These are phyloP conservation scores for Hansenula sp. DNA, from an alignment of 1,139 yeast species.

Conservation along the genomic window DNA sequence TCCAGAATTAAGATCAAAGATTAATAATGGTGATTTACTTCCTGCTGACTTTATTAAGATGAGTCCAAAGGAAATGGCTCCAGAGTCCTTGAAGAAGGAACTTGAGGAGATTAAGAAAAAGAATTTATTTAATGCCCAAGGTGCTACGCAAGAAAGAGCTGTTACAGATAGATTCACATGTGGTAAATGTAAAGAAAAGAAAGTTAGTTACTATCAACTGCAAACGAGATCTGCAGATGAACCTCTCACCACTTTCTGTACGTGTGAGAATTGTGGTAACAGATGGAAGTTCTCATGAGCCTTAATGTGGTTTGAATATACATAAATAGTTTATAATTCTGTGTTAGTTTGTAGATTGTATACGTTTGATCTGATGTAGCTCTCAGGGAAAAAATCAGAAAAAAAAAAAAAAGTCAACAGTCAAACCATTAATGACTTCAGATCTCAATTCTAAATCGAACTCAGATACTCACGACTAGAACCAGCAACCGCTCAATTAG, in stretches of 20 bases:
- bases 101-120: slow-evolving; percentile 81
- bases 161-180: slow-evolving; percentile 95
- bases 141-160: slow-evolving; percentile 96
- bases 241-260: slow-evolving; percentile 95
- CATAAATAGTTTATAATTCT: no score
- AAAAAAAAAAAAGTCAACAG: not conserved
- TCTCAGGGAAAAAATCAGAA: not conserved
- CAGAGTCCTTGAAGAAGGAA: slow-evolving; percentile 80
- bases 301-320: no score
- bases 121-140: slow-evolving; percentile 94
- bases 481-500: not conserved
- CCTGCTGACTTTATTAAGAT: slow-evolving; percentile 68
- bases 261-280: slow-evolving; percentile 96
- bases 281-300: slow-evolving; percentile 88
- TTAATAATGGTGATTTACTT: slow-evolving; percentile 59
- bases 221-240: slow-evolving; percentile 99
- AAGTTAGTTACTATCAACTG: slow-evolving; percentile 94
- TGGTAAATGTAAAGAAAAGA: slow-evolving; percentile 95
- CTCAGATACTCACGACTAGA: no score
- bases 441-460: no score
- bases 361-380: not conserved
- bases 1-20: slow-evolving; percentile 71
- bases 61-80: slow-evolving; percentile 93
- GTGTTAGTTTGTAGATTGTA: not conserved
- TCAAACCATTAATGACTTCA: not conserved